These are phyloP conservation scores for Grifola frondosa DNA, from an alignment of 1,284 basidiomycete species.

Conservation along the genomic window DNA sequence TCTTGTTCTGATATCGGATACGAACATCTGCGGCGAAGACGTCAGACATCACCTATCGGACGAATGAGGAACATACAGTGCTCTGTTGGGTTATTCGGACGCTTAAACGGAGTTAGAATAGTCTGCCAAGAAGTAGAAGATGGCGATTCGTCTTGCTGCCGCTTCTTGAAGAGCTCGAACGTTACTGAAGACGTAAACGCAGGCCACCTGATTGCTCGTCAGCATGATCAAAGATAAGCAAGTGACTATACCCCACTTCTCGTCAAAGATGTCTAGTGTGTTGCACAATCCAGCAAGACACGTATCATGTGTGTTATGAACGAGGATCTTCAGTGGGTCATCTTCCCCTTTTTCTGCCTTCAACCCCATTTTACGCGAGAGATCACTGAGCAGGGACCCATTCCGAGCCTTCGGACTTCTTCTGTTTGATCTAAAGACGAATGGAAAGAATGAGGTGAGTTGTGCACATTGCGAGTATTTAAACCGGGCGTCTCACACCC, in stretches of 20 bases:
- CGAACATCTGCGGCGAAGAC: conserved; percentile 53
- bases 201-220: conserved; percentile 55
- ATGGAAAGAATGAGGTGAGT: background rate
- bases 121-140: conserved; percentile 28
- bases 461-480: background rate
- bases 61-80: conserved; percentile 40
- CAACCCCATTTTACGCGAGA: conserved; percentile 59
- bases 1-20: conserved; percentile 75
- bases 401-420: conserved; percentile 74
- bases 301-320: conserved; percentile 79
- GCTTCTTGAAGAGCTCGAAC: conserved; percentile 66
- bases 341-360: conserved; percentile 46
- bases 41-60: background rate
- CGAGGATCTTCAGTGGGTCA: conserved; percentile 58
- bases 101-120: conserved; percentile 26
- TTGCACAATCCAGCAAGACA: conserved; percentile 66
- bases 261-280: conserved; percentile 76
- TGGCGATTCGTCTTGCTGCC: conserved; percentile 12
- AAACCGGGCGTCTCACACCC: conserved; percentile 31
- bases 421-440: conserved; percentile 58
- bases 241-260: conserved; percentile 44
- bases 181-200: conserved; percentile 72
- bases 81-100: conserved; percentile 24
- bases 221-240: background rate
- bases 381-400: conserved; percentile 73